phyloP scores from a whole-genome alignment of 106 monocot genomes.

The Gastrodia elata region DNA sequence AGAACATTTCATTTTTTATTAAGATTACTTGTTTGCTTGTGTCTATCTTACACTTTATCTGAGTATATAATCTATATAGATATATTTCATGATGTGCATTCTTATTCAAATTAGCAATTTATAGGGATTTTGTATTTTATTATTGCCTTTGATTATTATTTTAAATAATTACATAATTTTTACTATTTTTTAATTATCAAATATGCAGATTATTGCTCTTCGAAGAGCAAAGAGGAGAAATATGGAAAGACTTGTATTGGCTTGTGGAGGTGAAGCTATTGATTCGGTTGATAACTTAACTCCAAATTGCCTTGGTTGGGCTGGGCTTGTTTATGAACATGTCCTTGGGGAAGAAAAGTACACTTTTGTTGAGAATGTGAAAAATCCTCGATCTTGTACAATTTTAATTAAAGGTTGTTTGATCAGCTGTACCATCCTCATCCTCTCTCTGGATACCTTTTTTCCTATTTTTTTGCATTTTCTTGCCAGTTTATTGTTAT shows the following conservation, averaged over 20 bases:
- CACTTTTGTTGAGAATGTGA: constrained; percentile 94
- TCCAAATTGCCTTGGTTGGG: constrained; percentile 83
- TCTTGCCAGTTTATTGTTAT: too few relatives aligned
- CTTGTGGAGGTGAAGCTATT: constrained; percentile 95
- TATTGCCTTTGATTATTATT: neutral
- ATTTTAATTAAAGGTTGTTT: constrained; percentile 88
- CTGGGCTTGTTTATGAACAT: constrained; percentile 96
- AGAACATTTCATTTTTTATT: neutral
- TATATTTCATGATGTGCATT: neutral
- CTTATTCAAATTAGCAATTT: neutral
- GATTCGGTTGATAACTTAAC: constrained; percentile 89
- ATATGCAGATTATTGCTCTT: constrained; percentile 74
- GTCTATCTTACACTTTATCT: neutral
- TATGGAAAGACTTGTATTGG: constrained; percentile 90
- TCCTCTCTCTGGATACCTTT: neutral
- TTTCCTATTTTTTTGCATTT: neutral
- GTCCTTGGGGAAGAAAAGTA: constrained; percentile 95
- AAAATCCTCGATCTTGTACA: constrained; percentile 86
- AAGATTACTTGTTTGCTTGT: neutral
- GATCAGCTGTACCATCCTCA: neutral
- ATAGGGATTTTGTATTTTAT: neutral
- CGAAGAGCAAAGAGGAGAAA: constrained; percentile 97
- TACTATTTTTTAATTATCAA: neutral
- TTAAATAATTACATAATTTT: neutral
- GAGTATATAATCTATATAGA: neutral